phyloP scores from a whole-genome alignment of 257 asterid species.

The Thymus mandschuricus region DNA sequence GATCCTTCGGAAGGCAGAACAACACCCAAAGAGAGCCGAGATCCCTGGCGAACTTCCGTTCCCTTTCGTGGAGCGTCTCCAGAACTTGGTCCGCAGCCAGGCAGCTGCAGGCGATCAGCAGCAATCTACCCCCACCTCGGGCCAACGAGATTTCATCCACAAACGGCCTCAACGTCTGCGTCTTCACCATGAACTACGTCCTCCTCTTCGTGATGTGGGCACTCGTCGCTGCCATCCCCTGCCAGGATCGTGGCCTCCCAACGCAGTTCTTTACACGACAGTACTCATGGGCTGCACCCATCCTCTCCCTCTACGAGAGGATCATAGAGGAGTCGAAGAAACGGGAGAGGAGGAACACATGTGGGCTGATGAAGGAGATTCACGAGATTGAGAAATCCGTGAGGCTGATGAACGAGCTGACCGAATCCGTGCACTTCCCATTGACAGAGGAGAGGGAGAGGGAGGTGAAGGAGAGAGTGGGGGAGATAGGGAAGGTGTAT shows the following conservation, averaged over 20 bases:
- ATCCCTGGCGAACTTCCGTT: constrained; percentile 64
- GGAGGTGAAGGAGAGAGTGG: constrained; percentile 66
- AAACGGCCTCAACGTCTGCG: constrained; percentile 63
- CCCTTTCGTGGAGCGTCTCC: constrained; percentile 96
- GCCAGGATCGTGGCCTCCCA: constrained; percentile 95
- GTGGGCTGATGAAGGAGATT: constrained; percentile 92
- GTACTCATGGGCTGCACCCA: constrained; percentile 64
- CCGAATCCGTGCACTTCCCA: constrained; percentile 62
- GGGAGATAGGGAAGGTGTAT: constrained; percentile 55
- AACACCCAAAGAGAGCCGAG: constrained; percentile 45
- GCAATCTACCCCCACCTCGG: constrained; percentile 61
- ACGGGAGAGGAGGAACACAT: constrained; percentile 65
- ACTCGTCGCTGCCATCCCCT: constrained; percentile 95
- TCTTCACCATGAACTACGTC: constrained; percentile 83
- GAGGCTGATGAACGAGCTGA: constrained; percentile 57
- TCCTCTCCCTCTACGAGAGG: constrained; percentile 76
- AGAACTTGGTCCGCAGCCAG: constrained; percentile 92
- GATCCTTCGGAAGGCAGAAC: constrained; percentile 73
- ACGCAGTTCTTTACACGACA: constrained; percentile 66
- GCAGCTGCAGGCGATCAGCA: constrained; percentile 86
- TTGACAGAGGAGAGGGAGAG: constrained; percentile 66
- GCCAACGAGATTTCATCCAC: constrained; percentile 64
- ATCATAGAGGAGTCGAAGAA: constrained; percentile 79
- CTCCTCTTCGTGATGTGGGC: constrained; percentile 86
- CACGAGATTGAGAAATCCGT: constrained; percentile 69